These are phyloP conservation scores for Corniculantispora saksenae DNA, from an alignment of 2,329 filamentous ascomycete species.

Conservation along the genomic window DNA sequence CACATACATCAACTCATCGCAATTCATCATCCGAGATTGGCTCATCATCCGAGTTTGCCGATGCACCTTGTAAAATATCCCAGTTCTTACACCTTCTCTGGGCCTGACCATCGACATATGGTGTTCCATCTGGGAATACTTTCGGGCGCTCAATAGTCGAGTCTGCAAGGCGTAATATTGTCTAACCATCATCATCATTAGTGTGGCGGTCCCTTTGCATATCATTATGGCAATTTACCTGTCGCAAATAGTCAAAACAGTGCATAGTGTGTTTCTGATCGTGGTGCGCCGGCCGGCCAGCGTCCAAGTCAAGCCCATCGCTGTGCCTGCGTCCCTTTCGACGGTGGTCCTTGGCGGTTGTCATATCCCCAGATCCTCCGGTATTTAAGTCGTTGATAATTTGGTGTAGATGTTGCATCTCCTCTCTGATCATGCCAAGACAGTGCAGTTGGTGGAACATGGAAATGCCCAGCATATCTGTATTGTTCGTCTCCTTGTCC, in stretches of 20 bases:
- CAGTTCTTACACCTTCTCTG: conserved; percentile 1
- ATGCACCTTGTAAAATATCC: not conserved
- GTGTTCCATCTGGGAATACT: not conserved
- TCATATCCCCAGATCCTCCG: not conserved
- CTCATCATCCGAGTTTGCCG: not conserved
- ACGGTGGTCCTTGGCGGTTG: not conserved
- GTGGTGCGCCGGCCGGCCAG: not conserved
- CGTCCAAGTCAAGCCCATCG: not conserved
- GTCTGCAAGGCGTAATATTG: conserved; percentile 2
- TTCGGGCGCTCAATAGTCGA: not conserved
- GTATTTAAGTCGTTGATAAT: not conserved
- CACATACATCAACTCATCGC: no score
- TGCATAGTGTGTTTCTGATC: not conserved
- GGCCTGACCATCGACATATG: not conserved
- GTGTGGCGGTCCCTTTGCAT: not conserved
- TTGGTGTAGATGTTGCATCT: conserved; percentile 1
- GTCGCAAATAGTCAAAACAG: conserved; percentile 12
- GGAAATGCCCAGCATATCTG: conserved; percentile 8
- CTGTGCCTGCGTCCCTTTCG: not conserved
- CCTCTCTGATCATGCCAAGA: conserved; percentile 6
- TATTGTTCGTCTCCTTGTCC: not conserved
- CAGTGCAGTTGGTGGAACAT: conserved; percentile 12
- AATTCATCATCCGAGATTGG: not conserved
- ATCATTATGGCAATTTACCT: not conserved
- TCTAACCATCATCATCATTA: not conserved